Conservation (phyloP, 139 green algal species). For the Edaphochlamys debaryana region DNA sequence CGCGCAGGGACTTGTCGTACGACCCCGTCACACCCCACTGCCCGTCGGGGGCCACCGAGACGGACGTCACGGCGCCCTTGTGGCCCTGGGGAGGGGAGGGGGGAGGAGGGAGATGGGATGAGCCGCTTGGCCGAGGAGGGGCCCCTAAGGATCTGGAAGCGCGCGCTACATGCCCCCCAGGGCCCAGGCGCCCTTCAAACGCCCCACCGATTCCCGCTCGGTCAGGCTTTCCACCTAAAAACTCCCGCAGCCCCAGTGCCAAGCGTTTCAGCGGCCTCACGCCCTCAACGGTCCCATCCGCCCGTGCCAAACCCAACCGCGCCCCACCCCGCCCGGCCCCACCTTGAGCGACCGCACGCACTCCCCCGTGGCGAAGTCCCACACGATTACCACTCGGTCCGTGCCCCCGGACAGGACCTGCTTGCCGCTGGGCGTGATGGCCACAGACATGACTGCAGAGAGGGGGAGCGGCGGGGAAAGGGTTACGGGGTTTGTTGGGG, state of each 20-base stretch:
- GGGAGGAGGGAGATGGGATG: no score
- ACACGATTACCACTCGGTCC: slow-evolving; percentile 20
- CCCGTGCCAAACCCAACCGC: no score
- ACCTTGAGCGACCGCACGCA: slow-evolving; percentile 22
- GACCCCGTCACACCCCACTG: slow-evolving; percentile 13
- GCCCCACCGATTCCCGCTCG: not conserved
- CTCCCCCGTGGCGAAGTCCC: slow-evolving; percentile 38
- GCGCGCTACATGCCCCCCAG: no score
- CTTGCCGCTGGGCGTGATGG: slow-evolving; percentile 15
- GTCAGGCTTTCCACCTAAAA: not conserved
- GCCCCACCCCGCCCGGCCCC: not conserved
- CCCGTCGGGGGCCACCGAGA: slow-evolving; percentile 30
- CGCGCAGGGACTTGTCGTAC: not conserved
- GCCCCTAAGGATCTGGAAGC: no score
- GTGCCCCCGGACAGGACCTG: slow-evolving; percentile 13
- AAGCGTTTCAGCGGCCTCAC: not conserved
- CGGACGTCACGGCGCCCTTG: slow-evolving; percentile 29
- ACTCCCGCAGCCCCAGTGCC: not conserved
- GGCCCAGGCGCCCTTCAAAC: not conserved
- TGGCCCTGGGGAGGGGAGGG: not conserved
- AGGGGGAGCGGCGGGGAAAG: no score
- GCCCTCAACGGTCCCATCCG: no score
- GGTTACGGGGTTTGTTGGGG: no score
- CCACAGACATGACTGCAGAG: slow-evolving; percentile 14
- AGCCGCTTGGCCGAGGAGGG: no score